Conservation (phyloP, 2,329 filamentous ascomycete genomes). For the Hypoxylon sp. region DNA sequence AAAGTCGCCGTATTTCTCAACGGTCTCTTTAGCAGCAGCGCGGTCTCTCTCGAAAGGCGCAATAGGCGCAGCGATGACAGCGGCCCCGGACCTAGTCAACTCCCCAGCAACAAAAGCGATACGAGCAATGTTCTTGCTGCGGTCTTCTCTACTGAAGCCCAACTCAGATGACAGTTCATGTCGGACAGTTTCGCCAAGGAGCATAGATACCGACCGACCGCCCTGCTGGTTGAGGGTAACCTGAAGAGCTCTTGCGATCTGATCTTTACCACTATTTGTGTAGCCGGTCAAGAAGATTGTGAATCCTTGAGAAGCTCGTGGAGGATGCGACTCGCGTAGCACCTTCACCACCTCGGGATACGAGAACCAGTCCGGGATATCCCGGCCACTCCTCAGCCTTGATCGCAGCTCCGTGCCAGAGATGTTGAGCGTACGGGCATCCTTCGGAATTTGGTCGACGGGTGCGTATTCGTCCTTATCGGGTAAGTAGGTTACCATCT, state of each 20-base stretch:
- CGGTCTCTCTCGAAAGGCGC: slow-evolving; percentile 89
- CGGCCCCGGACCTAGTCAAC: slow-evolving; percentile 91
- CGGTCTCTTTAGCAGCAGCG: slow-evolving; percentile 82
- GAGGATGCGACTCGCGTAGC: slow-evolving; percentile 94
- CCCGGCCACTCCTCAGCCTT: slow-evolving; percentile 89
- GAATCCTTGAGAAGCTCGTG: slow-evolving; percentile 93
- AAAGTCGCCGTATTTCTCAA: slow-evolving; percentile 91
- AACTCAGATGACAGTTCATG: slow-evolving; percentile 94
- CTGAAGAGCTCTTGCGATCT: slow-evolving; percentile 94
- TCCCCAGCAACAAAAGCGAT: slow-evolving; percentile 97
- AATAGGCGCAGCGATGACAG: slow-evolving; percentile 96
- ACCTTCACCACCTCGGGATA: slow-evolving; percentile 99
- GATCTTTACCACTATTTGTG: slow-evolving; percentile 97
- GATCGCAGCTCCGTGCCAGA: slow-evolving; percentile 91
- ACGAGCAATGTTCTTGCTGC: slow-evolving; percentile 93
- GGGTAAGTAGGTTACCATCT: slow-evolving; percentile 99
- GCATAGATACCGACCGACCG: slow-evolving; percentile 91
- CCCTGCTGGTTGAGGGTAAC: slow-evolving; percentile 98
- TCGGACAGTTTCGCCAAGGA: slow-evolving; percentile 96
- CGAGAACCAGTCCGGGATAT: slow-evolving; percentile 99
- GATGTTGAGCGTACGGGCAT: slow-evolving; percentile 89
- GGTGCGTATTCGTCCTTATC: slow-evolving; percentile 97
- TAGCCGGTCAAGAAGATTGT: slow-evolving; percentile 98
- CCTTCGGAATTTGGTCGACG: slow-evolving; percentile 87
- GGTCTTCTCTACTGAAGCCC: slow-evolving; percentile 93